Percentiles rank a stretch among this genome's conserved stretches.
phyloP scores from a whole-genome alignment of 192 early-diverging fungal species.

The Coemansia sp. region DNA sequence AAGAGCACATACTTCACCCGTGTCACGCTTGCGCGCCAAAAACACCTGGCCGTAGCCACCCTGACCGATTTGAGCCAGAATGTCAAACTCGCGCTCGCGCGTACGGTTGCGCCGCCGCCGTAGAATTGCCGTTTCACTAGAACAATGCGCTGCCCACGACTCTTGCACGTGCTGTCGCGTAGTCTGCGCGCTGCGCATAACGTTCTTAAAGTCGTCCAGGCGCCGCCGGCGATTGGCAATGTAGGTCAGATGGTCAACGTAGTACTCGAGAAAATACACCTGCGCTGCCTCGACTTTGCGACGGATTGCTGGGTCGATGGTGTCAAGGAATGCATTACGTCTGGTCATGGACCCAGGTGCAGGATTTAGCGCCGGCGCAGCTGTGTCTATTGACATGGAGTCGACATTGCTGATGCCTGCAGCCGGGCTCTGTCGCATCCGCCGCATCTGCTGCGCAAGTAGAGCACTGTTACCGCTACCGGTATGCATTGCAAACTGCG shows the following conservation, averaged over 20 bases:
- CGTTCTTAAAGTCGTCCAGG: constrained; percentile 56
- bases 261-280: constrained; percentile 74
- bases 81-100: constrained; percentile 62
- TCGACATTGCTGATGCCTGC: constrained; percentile 7
- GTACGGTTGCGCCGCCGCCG: constrained; percentile 65
- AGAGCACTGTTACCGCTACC: constrained; percentile 22
- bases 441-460: constrained; percentile 37
- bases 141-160: constrained; percentile 59
- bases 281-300: constrained; percentile 49
- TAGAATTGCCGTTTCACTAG: constrained; percentile 56
- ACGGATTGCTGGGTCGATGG: constrained; percentile 43
- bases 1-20: constrained; percentile 64
- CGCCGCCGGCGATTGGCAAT: constrained; percentile 62
- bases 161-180: constrained; percentile 49
- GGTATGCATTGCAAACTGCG: constrained; percentile 11
- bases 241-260: constrained; percentile 73
- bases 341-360: constrained; percentile 40
- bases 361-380: constrained; percentile 1
- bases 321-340: constrained; percentile 47
- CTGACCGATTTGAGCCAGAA: constrained; percentile 70
- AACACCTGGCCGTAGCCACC: constrained; percentile 79
- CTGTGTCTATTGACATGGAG: constrained; percentile 10
- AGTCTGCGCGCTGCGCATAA: constrained; percentile 39
- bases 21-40: constrained; percentile 65
- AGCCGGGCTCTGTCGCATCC: constrained; percentile 17